Percentiles rank a stretch among this genome's conserved stretches.
These are phyloP conservation scores for Komagataella ulmi DNA, from an alignment of 805 yeast genomes.

Conservation along the genomic window DNA sequence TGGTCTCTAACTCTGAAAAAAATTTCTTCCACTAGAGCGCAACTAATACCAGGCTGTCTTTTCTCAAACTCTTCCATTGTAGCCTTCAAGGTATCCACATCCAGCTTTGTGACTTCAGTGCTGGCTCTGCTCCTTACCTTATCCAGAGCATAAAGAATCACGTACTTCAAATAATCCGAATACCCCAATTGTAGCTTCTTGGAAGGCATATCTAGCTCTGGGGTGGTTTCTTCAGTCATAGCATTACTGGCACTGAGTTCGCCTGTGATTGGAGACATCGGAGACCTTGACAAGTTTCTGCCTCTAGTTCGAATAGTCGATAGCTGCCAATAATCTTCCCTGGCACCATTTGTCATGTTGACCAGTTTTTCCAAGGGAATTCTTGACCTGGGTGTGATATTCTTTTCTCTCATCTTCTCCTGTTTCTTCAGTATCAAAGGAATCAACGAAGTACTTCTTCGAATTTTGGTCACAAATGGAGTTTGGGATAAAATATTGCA, in stretches of 20 bases:
- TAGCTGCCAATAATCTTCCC: not conserved
- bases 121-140: slow-evolving; percentile 39
- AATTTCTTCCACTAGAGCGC: slow-evolving; percentile 28
- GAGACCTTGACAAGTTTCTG: not conserved
- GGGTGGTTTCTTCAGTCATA: not conserved
- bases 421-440: slow-evolving; percentile 26
- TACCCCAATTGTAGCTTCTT: not conserved
- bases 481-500: slow-evolving; percentile 41
- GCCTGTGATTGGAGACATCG: not conserved
- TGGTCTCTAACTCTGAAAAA: not conserved
- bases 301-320: not conserved
- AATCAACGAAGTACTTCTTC: slow-evolving; percentile 16
- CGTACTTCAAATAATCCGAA: slow-evolving; percentile 21
- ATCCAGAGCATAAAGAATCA: slow-evolving; percentile 29
- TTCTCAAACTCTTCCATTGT: slow-evolving; percentile 31
- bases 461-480: slow-evolving; percentile 30
- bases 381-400: slow-evolving; percentile 3
- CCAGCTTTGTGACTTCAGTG: slow-evolving; percentile 28
- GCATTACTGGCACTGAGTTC: not conserved
- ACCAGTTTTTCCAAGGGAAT: not conserved
- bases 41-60: slow-evolving; percentile 48
- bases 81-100: slow-evolving; percentile 28
- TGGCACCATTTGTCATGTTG: not conserved
- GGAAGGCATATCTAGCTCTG: not conserved
- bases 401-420: slow-evolving; percentile 17